Evolutionary conservation across 1,284 basidiomycete genomes (phyloP), one percentile per base, ranked within the genome.

Genomic region (Naganishia cerealis): DNA sequence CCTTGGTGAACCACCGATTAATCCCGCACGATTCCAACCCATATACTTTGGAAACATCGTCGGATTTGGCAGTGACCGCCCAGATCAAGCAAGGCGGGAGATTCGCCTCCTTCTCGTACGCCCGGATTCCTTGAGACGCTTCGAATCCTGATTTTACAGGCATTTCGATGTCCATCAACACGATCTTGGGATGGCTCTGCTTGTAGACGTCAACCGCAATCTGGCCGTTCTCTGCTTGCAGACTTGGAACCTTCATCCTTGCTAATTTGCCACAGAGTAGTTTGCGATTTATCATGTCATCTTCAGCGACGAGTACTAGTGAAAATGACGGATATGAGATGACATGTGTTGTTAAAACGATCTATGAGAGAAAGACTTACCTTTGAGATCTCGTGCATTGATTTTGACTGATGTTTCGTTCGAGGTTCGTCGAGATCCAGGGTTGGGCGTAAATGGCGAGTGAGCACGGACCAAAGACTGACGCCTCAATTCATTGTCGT

Each of bases 121-220:
- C 39, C 3, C 75, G 65, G 57, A 76, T 75, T 50, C 74, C 73
- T 7, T 63, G 43, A 6, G 74, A 73, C 0, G 74, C 73, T 50
- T 73, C 71, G 58, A 75, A 76, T 15, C 75, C 75, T 18, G 67
- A 75, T 72, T 68, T 74, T 38, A 67, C 43, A 3, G 74, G 74
- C 75, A 75, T 75, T 65, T 74, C 75, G 63, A 75, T 73, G 65
- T 75, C 75, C n/a, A 75, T 67, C 42, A 75, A 50, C 2, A 75
- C 72, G 29, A 76, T 66, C 29, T 75, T 68, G 1, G 76, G 76
- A 4, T 57, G 65, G 65, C 66, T 71, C 24, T 63, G 43, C 26
- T 39, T 39, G 69, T 72, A 76, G 33, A 71, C 62, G 5, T 58
- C 59, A n/a, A 76, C 67, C 18, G 74, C 75, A 13, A 73, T 71